A percentile compares a stretch with the other conserved stretches of the same genome.
phyloP scores from a whole-genome alignment of 2,329 filamentous ascomycete genomes.

The Claviceps monticola region DNA sequence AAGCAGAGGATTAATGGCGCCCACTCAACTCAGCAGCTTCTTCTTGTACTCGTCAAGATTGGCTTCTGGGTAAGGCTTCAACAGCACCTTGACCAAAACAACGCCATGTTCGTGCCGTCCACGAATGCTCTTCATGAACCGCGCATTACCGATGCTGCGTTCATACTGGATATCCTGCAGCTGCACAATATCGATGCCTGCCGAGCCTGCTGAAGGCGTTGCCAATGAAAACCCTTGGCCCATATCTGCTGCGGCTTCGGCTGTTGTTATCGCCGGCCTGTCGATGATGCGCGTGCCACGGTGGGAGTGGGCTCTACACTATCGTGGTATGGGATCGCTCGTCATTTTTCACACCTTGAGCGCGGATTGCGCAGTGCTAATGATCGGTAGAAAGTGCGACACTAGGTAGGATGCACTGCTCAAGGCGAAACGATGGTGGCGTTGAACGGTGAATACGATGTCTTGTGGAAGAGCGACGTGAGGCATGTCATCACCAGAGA shows the following conservation, averaged over 20 bases:
- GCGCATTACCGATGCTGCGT: conserved; percentile 75
- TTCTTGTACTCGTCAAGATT: conserved; percentile 67
- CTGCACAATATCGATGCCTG: conserved; percentile 88
- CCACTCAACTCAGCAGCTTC: conserved; percentile 39
- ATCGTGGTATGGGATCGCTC: background rate
- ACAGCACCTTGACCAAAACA: conserved; percentile 85
- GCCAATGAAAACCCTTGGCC: conserved; percentile 93
- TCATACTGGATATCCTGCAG: conserved; percentile 85
- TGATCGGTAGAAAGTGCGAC: background rate
- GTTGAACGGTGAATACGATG: too few relatives aligned
- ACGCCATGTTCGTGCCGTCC: conserved; percentile 82
- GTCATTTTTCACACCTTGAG: conserved; percentile 2
- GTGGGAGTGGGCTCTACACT: background rate
- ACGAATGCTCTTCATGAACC: conserved; percentile 94
- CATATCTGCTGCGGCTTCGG: conserved; percentile 39
- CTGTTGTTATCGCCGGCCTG: too few relatives aligned
- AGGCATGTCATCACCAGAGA: too few relatives aligned
- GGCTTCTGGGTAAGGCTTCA: conserved; percentile 79
- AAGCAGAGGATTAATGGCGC: too few relatives aligned
- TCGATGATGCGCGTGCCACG: background rate
- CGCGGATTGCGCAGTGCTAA: background rate
- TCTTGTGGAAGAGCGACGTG: too few relatives aligned
- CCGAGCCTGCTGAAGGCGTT: conserved; percentile 79
- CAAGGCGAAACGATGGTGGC: background rate
- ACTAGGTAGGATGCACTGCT: background rate